Base-by-base conservation (phyloP, 2,329 filamentous ascomycete species). In the Aspergillus fructus region DNA sequence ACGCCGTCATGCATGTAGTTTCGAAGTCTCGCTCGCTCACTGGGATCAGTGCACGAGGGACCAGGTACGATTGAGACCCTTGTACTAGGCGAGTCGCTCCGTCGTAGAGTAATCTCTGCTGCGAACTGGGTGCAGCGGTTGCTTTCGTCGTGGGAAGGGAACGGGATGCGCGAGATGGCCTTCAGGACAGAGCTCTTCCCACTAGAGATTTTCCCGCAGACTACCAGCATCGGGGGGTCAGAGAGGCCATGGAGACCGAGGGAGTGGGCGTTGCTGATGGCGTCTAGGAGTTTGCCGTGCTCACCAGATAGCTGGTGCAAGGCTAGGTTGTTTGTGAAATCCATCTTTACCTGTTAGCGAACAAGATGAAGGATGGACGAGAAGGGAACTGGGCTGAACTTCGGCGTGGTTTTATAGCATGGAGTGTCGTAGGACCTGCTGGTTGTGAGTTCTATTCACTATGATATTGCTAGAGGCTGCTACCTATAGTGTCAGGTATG, bases 101-200 rank as follows among this genome's bases (percentile, higher is more conserved):
- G 76, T 2, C 81, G 77, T 9, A 88, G 73, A 17, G 84, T 77
- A 4, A 88, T 70, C 63, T 88, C 83, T 0, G 84, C 88, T 0
- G 85, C 81, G 58, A 87, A 88, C 0, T 83, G 76, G 0, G 86
- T 88, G 65, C 84, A 87, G 0, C 84, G 56, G 23, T 74, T 80
- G 13, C 80, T 79, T 5, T 85, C 27, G 3, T 30, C 9, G 3
- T 8, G 82, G 11, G 79, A 73, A 0, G 84, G 82, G 47, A 89
- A 88, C 0, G 79, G 78, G 2, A 89, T 81, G 9, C 81, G 79
- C 0, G 85, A 84, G 47, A 89, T 83, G 0, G 85, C 86, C 61
- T 88, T 83, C 0, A 89, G 78, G 0, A 88, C 83, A 0, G 84
- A 87, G n/a, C 81, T 85, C 65, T 89, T 89, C 2, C 85, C 85